Conservation (phyloP, 768 basidiomycete species). For the Hortiboletus flavorubellus region DNA sequence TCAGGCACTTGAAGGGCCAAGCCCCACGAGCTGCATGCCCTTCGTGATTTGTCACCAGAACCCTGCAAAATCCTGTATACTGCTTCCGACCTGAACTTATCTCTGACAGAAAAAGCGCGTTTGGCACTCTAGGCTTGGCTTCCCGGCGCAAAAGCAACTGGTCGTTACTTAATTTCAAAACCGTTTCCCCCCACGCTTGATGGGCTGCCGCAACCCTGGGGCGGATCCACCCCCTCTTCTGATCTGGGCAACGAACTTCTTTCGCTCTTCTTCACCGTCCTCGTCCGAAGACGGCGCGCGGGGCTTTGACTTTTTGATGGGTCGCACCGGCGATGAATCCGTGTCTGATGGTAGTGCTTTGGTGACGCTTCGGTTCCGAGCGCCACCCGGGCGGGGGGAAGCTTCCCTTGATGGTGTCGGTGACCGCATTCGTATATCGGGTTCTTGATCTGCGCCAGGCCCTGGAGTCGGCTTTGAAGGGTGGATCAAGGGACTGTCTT, state of each 20-base stretch:
- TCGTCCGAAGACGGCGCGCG: constrained; percentile 44
- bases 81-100: background rate
- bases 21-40: background rate
- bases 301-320: constrained; percentile 48
- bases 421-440: constrained; percentile 17
- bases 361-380: constrained; percentile 22
- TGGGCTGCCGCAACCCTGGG: constrained; percentile 64
- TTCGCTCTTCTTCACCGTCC: constrained; percentile 57
- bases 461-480: background rate
- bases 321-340: constrained; percentile 48
- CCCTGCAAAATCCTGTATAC: constrained; percentile 2
- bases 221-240: constrained; percentile 39
- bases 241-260: constrained; percentile 39
- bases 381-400: constrained; percentile 8
- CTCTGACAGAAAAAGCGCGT: background rate
- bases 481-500: constrained; percentile 14
- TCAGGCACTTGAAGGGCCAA: constrained; percentile 2
- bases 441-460: constrained; percentile 9
- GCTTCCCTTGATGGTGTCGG: constrained; percentile 20
- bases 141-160: background rate
- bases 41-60: constrained; percentile 7
- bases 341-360: constrained; percentile 37
- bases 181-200: constrained; percentile 72
- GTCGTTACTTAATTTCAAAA: constrained; percentile 44
- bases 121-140: background rate